Evolutionary conservation across 805 yeast genomes (phyloP), one percentile per base, ranked within the genome.

Genomic region (Schwanniomyces sp.): DNA sequence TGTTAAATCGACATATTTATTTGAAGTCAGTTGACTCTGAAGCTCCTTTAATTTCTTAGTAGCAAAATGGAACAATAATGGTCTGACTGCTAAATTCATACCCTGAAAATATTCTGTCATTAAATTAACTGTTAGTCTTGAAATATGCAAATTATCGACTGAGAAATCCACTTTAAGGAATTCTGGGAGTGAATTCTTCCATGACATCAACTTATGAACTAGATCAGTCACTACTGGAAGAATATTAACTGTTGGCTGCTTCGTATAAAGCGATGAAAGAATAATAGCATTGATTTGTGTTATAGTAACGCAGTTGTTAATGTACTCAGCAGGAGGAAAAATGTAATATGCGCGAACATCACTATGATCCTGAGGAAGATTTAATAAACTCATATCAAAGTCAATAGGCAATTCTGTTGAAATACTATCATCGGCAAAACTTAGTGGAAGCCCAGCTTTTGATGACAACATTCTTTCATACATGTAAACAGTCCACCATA

Each of bases 61-160:
- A 0, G 89, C 88, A 62, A 87, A 86, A 62, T 87, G 92, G 58
- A 86, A 86, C 41, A 87, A 64, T 34, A 87, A 67, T 3, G 94
- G 94, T 45, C 95, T 67, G 4, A 87, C 89, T 0, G 92, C 91
- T 38, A 87, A 65, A 58, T 87, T 87, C 64, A 87, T 77, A 44
- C 94, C 94, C 61, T 87, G 92, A 59, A 87, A 86, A 64, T 86
- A 87, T 59, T 87, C 95, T 2, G 91, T 85, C 84, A 85, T 84
- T 57, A 87, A 74, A 62, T 87, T 87, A 12, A 88, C 88, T 14
- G 80, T 80, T 27, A 85, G 66, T 52, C 95, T 72, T 2, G 88
- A 77, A 7, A 86, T 82, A 46, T 76, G 74, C 27, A 87, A 69
- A 39, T 76, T 74, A 7, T 79, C 78, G 16, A 62, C 67, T 2